A percentile compares a stretch with the other conserved stretches of the same genome.
phyloP scores from a whole-genome alignment of 1,284 basidiomycete species.

The Volvariella volvacea region DNA sequence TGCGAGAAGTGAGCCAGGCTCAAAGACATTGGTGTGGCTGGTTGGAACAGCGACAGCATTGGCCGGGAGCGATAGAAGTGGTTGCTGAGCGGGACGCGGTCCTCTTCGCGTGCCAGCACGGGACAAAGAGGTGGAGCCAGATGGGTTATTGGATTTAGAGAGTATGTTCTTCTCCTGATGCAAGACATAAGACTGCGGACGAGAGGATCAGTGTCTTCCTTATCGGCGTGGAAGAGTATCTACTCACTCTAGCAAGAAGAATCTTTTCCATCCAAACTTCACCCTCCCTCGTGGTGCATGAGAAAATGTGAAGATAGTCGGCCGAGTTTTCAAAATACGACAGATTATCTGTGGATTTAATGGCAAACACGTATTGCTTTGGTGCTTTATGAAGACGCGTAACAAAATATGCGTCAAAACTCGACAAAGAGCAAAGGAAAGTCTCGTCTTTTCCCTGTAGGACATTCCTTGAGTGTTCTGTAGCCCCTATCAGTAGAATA shows the following conservation, averaged over 20 bases:
- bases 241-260: constrained; percentile 67
- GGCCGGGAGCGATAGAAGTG: constrained; percentile 34
- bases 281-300: constrained; percentile 66
- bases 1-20: constrained; percentile 61
- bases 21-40: constrained; percentile 38
- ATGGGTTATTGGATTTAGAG: constrained; percentile 36
- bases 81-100: constrained; percentile 24
- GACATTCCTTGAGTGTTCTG: not conserved
- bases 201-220: constrained; percentile 2
- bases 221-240: not conserved
- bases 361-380: constrained; percentile 73
- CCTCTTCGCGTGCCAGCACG: constrained; percentile 42
- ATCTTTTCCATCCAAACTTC: constrained; percentile 63
- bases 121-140: constrained; percentile 22
- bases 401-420: constrained; percentile 79
- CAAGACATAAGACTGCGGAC: constrained; percentile 64
- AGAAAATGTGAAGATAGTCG: constrained; percentile 82
- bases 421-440: constrained; percentile 73
- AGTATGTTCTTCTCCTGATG: constrained; percentile 71
- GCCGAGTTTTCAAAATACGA: constrained; percentile 78
- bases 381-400: constrained; percentile 69
- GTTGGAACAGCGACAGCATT: constrained; percentile 14
- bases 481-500: not conserved
- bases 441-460: constrained; percentile 78
- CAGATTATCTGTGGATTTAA: constrained; percentile 84